Conservation (phyloP, 2,329 filamentous ascomycete species). For the Fusarium siculi region DNA sequence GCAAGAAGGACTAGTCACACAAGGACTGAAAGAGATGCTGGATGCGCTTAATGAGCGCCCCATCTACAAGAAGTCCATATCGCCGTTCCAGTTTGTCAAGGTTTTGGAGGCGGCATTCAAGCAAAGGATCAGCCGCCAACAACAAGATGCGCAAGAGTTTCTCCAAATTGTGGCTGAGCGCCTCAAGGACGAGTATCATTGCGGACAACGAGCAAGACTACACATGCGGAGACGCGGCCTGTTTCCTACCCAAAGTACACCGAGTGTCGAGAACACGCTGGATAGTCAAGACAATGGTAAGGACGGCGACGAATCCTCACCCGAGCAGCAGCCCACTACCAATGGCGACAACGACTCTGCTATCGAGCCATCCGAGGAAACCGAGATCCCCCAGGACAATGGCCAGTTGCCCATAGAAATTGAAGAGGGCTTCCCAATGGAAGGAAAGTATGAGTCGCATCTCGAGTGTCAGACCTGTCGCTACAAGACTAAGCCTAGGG, state of each 20-base stretch:
- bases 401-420: conserved; percentile 52
- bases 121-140: conserved; percentile 90
- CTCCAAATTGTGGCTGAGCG: conserved; percentile 93
- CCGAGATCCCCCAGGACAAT: conserved; percentile 33
- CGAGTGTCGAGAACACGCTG: conserved; percentile 30
- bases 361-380: conserved; percentile 38
- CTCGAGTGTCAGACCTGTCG: conserved; percentile 91
- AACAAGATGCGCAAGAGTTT: conserved; percentile 98
- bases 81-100: conserved; percentile 83
- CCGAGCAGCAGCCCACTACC: conserved; percentile 20
- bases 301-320: conserved; percentile 5
- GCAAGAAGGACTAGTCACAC: conserved; percentile 85
- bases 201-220: conserved; percentile 77
- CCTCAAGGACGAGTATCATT: conserved; percentile 93
- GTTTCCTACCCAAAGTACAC: conserved; percentile 14
- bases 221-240: conserved; percentile 57
- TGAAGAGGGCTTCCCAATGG: conserved; percentile 86
- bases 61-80: conserved; percentile 93
- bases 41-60: conserved; percentile 93
- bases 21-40: conserved; percentile 90
- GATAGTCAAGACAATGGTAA: conserved; percentile 36
- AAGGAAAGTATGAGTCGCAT: conserved; percentile 92
- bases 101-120: conserved; percentile 87
- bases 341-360: conserved; percentile 32
- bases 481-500: conserved; percentile 86